phyloP scores from a whole-genome alignment of 2,329 filamentous ascomycete species.

The Alternaria tenuissima region DNA sequence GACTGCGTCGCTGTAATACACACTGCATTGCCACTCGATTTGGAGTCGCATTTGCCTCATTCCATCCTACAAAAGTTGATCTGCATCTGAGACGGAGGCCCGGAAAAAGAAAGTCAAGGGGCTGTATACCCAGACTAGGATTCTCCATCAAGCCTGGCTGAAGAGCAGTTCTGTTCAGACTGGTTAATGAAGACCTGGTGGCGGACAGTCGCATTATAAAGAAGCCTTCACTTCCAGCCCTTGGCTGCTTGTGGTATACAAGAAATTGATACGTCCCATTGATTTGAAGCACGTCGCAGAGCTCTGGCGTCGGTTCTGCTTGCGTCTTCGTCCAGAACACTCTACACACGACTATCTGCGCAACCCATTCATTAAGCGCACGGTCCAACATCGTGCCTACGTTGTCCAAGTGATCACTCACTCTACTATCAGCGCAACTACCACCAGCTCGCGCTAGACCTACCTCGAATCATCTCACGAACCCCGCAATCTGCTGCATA shows the following conservation, averaged over 20 bases:
- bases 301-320: background rate
- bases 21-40: conserved; percentile 1
- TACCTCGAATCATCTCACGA: background rate
- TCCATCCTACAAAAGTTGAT: background rate
- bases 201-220: background rate
- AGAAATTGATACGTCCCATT: conserved; percentile 27
- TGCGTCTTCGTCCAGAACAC: background rate
- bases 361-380: conserved; percentile 6
- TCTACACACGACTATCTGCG: background rate
- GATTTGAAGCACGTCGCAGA: conserved; percentile 24
- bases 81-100: background rate
- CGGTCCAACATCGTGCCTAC: conserved; percentile 12
- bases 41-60: background rate
- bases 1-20: conserved; percentile 8
- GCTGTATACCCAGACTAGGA: background rate
- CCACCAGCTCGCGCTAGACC: conserved; percentile 9
- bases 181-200: background rate
- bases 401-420: conserved; percentile 10
- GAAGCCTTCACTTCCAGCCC: background rate
- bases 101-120: background rate
- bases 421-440: conserved; percentile 12
- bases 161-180: too few species aligned
- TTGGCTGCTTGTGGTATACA: background rate
- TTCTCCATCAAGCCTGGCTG: background rate
- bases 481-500: background rate